phyloP scores from a whole-genome alignment of 2,329 filamentous ascomycete species.

The Samsoniella hepiali region DNA sequence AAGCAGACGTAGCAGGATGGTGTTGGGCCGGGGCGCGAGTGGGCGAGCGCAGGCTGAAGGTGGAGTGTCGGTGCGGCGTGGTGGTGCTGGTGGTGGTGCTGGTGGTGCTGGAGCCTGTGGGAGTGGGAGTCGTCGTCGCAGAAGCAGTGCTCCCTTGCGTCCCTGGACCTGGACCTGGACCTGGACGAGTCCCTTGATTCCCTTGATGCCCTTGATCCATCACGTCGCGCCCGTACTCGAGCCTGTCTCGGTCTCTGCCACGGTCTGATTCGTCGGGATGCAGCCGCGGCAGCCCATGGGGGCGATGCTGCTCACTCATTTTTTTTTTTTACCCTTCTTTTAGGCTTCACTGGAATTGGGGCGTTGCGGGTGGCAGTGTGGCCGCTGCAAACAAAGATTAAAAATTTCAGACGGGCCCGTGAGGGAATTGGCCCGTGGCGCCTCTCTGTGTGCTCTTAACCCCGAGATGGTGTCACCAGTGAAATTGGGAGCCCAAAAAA shows the following conservation, averaged over 20 bases:
- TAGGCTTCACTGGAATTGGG: not conserved
- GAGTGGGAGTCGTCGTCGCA: constrained; percentile 23
- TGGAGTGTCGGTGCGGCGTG: constrained; percentile 39
- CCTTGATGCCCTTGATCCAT: no score
- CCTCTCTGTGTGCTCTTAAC: not conserved
- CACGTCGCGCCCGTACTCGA: constrained; percentile 29
- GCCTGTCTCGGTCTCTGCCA: constrained; percentile 21
- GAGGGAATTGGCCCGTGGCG: constrained; percentile 6
- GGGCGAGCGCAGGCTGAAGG: constrained; percentile 50
- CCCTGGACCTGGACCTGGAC: not conserved
- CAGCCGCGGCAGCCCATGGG: not conserved
- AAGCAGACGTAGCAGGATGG: constrained; percentile 24
- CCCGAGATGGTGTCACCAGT: constrained; percentile 11
- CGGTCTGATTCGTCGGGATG: constrained; percentile 4
- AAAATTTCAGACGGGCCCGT: not conserved
- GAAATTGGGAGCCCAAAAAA: not conserved
- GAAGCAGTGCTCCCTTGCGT: constrained; percentile 4
- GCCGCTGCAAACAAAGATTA: not conserved
- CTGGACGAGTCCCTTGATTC: not conserved
- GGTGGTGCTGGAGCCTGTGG: not conserved
- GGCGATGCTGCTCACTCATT: constrained; percentile 2
- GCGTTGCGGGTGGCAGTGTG: not conserved
- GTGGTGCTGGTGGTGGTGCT: constrained; percentile 2
- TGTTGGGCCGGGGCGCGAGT: constrained; percentile 29
- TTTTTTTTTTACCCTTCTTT: not conserved